Base-by-base conservation (phyloP, 2,329 filamentous ascomycete genomes). In the Fusarium sp. region DNA sequence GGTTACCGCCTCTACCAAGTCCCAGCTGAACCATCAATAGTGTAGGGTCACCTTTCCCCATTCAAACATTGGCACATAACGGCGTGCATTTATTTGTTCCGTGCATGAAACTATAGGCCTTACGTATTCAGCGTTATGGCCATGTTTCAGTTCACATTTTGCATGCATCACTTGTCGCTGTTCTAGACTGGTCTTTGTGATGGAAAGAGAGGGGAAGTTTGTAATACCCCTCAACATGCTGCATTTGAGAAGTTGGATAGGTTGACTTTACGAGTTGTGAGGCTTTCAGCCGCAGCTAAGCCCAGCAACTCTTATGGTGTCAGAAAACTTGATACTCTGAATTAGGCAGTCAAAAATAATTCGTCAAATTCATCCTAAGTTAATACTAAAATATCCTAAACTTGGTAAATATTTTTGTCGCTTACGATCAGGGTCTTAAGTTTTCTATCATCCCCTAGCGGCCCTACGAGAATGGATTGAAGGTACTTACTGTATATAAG, bases 21-120 rank as follows among this genome's bases (percentile, higher is more conserved):
- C 27, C 6, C 30, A 55, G 53, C 53, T 46, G 53, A 55, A 55
- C 27, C 30, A n/a, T 46, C 53, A 35, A 55, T 46, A 55, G 53
- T 11, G 6, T 18, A 14, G 35, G 20, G 17, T 27, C 4, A 27
- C 53, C 30, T 46, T 56, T 46, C 40, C 53, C 40, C 26, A 27
- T 46, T 35, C 5, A 14, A 20, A 3, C 18, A 23, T 46, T 56
- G 20, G 53, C 40, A 46, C 40, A 46, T 8, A 27, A 3, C 4
- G 8, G 11, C 17, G 11, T 45, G 30, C 53, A 46, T 46, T 27
- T 35, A 35, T 46, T 46, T 14, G 53, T 35, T 56, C 53, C 53
- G 17, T 55, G 52, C 30, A 46, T 56, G 53, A 46, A 6, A 46
- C 40, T 56, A 35, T 46, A 27, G 30, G 17, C 6, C 35, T 46